phyloP scores from a whole-genome alignment of 768 basidiomycete genomes.

The Psilocybe cyanescens region DNA sequence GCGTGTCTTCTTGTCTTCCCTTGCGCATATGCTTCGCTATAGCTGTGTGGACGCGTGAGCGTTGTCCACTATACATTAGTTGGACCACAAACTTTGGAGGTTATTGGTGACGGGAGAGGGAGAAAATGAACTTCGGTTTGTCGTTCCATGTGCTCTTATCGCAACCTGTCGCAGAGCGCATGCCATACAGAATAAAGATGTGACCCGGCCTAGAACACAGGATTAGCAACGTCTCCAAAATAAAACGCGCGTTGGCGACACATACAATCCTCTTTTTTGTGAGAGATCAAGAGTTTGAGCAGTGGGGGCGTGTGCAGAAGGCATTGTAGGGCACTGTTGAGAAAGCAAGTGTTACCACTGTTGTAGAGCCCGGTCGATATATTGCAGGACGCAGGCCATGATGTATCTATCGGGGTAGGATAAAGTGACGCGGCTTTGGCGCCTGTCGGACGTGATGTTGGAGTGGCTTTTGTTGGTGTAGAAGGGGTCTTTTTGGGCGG shows the following conservation, averaged over 20 bases:
- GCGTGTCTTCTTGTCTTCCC: slow-evolving; percentile 97
- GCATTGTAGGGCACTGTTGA: slow-evolving; percentile 94
- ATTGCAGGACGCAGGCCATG: slow-evolving; percentile 58
- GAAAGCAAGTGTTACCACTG: slow-evolving; percentile 92
- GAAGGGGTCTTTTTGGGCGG: slow-evolving; percentile 28
- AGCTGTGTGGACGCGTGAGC: slow-evolving; percentile 43
- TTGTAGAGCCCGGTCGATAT: slow-evolving; percentile 76
- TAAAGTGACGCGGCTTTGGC: slow-evolving; percentile 48
- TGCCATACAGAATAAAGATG: slow-evolving; percentile 76
- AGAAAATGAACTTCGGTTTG: slow-evolving; percentile 47
- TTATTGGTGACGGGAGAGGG: slow-evolving; percentile 70
- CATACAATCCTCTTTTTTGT: slow-evolving; percentile 66
- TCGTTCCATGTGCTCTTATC: slow-evolving; percentile 50
- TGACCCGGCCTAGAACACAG: slow-evolving; percentile 39
- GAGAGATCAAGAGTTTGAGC: slow-evolving; percentile 58
- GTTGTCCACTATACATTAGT: not conserved
- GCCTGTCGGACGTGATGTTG: slow-evolving; percentile 24
- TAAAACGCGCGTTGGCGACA: slow-evolving; percentile 20
- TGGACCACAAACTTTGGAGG: slow-evolving; percentile 61
- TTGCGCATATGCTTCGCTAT: slow-evolving; percentile 91
- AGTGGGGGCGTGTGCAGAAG: slow-evolving; percentile 92
- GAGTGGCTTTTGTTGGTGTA: slow-evolving; percentile 29
- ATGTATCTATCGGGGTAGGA: slow-evolving; percentile 56
- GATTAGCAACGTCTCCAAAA: slow-evolving; percentile 7
- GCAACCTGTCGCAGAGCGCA: slow-evolving; percentile 70